Percentiles rank a stretch among this genome's conserved stretches.
Conservation (phyloP, 495 filamentous ascomycete genomes). For the Aspergillus homomorphus region DNA sequence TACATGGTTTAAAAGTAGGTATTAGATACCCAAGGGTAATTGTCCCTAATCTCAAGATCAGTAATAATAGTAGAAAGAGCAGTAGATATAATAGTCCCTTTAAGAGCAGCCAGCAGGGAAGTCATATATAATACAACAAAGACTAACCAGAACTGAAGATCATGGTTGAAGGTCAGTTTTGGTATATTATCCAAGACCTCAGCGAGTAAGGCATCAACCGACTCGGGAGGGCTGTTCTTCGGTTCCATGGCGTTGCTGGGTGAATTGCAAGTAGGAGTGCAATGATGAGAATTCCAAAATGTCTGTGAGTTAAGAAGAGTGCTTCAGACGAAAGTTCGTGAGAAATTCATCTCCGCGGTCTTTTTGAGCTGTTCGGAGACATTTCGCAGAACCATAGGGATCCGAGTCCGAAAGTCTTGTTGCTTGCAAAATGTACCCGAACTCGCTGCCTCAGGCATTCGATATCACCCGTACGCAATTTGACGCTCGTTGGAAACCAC, state of each 20-base stretch:
- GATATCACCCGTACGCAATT: too few species aligned
- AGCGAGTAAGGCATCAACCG: not conserved
- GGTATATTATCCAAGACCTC: not conserved
- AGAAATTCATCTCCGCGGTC: constrained; percentile 6
- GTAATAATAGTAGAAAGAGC: too few species aligned
- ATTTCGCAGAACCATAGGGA: not conserved
- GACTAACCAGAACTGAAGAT: constrained; percentile 1
- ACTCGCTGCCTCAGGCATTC: constrained; percentile 6
- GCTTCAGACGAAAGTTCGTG: not conserved
- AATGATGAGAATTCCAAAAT: not conserved
- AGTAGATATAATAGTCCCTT: not conserved
- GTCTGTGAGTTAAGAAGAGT: not conserved
- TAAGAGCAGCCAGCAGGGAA: not conserved
- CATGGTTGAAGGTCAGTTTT: not conserved
- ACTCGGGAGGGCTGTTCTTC: not conserved
- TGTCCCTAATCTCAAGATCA: too few species aligned
- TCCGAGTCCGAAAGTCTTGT: constrained; percentile 5
- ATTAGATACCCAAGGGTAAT: too few species aligned
- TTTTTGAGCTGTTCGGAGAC: constrained; percentile 8
- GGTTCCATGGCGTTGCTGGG: not conserved
- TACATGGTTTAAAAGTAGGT: too few species aligned
- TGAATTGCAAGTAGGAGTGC: not conserved
- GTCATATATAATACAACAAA: not conserved
- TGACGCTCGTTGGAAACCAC: not conserved
- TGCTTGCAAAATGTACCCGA: constrained; percentile 5